Base-by-base conservation (phyloP, 345 rosid genomes). In the Mercurialis annua region DNA sequence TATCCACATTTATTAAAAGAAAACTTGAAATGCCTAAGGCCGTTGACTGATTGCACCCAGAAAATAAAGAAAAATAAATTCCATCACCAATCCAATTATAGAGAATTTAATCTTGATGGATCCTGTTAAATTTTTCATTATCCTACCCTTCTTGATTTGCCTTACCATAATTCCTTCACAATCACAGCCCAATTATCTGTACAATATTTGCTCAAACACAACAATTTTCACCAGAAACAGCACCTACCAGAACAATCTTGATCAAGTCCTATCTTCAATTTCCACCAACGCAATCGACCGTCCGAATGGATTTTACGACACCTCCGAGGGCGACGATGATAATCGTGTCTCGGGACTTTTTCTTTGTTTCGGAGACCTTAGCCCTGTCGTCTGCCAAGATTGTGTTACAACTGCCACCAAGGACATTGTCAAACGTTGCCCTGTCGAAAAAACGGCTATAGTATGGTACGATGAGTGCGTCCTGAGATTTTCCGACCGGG, bases 381-480 rank as follows among this genome's bases (percentile, higher is more conserved):
- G 68, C 57, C 3, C 49, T 10, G 26, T 29, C 18, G 16, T 0
- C 0, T 82, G 82, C 59, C 64, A 53, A 10, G 18, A 56, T 24
- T 82, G 81, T 47, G 48, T 77, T 15, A 18, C 26, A 1, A 11
- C 6, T 0, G 80, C 84, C 0, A 34, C 62, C 15, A 23, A n/a
- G 6, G 52, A 69, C 49, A 62, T 77, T 43, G 14, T 18, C 38
- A 23, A 42, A 7, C 23, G 29, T 36, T 78, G 81, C 67, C 73
- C 81, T 17, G 21, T 27, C 36, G 43, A 71, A 51, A 67, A 20
- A 48, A 42, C 4, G 2, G 78, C 76, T 8, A 56, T 65, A 10
- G 36, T 69, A 26, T 81, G 78, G 80, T 77, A 73, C 62, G 81
- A 79, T 15, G 3, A 18, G 47, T 81, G 85, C 73, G 47, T 76